A percentile compares a stretch with the other conserved stretches of the same genome.
These are phyloP conservation scores for Leucogyrophana mollusca DNA, from an alignment of 768 basidiomycete genomes.

Conservation along the genomic window DNA sequence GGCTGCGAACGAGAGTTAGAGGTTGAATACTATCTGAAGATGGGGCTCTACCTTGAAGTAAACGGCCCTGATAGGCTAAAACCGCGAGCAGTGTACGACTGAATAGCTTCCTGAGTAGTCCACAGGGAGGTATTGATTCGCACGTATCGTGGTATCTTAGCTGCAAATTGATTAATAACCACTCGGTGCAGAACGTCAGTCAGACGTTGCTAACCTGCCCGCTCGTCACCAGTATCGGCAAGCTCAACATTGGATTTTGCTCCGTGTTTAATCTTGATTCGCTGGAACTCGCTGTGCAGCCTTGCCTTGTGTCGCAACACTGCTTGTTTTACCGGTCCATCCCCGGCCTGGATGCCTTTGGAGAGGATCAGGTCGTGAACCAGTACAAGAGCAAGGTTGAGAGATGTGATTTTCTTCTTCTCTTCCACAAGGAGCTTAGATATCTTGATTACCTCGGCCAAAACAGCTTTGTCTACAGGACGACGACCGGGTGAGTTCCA, in stretches of 20 bases:
- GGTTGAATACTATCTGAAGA: background rate
- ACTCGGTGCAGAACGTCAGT: background rate
- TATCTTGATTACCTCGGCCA: constrained; percentile 65
- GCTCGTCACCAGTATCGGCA: constrained; percentile 56
- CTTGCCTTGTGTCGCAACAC: constrained; percentile 87
- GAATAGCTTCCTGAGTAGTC: constrained; percentile 62
- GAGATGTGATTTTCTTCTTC: constrained; percentile 69
- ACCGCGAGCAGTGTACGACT: constrained; percentile 54
- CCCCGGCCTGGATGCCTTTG: constrained; percentile 84
- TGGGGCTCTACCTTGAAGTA: constrained; percentile 44
- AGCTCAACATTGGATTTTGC: constrained; percentile 64
- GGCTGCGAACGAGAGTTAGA: constrained; percentile 34
- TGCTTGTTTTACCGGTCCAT: constrained; percentile 89
- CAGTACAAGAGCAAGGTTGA: constrained; percentile 78
- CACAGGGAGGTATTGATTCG: constrained; percentile 77
- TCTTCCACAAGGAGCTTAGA: constrained; percentile 74
- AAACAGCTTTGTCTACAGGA: constrained; percentile 68
- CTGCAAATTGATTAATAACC: constrained; percentile 33
- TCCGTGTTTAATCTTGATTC: constrained; percentile 76
- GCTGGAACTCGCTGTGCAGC: constrained; percentile 81
- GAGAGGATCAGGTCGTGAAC: constrained; percentile 88
- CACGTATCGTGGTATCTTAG: constrained; percentile 77
- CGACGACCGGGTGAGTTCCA: background rate
- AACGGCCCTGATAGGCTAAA: constrained; percentile 53
- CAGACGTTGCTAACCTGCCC: constrained; percentile 51